Percentiles rank a stretch among this genome's conserved stretches.
These are phyloP conservation scores for Danielia oregonensis DNA, from an alignment of 805 yeast genomes.

Conservation along the genomic window DNA sequence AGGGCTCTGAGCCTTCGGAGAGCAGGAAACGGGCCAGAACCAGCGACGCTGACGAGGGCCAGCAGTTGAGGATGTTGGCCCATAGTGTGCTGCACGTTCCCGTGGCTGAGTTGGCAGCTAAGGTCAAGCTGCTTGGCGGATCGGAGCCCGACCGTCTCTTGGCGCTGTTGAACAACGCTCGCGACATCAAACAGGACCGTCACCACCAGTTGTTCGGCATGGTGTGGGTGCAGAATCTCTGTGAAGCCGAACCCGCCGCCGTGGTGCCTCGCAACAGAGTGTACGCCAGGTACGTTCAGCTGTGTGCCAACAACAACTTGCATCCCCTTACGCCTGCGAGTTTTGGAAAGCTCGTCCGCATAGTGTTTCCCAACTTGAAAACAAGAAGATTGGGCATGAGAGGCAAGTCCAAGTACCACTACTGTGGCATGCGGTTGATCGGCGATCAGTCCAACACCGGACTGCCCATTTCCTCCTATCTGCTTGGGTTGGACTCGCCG, in stretches of 20 bases:
- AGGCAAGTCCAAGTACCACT: constrained; percentile 81
- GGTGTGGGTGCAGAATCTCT: constrained; percentile 71
- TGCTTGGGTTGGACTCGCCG: constrained; percentile 12
- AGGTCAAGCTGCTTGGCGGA: constrained; percentile 9
- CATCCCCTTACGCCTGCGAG: constrained; percentile 73
- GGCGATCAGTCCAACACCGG: constrained; percentile 14
- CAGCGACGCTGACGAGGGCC: constrained; percentile 9
- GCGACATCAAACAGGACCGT: constrained; percentile 39
- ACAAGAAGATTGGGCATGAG: constrained; percentile 80
- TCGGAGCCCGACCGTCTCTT: constrained; percentile 7
- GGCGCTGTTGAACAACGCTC: constrained; percentile 4
- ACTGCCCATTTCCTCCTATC: constrained; percentile 17
- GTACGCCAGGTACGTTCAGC: constrained; percentile 38
- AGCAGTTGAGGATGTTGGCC: constrained; percentile 8
- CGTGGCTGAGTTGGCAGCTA: constrained; percentile 11
- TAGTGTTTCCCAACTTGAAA: constrained; percentile 51
- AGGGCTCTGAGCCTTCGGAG: background rate
- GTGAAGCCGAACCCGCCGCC: constrained; percentile 45
- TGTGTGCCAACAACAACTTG: constrained; percentile 38
- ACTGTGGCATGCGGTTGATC: constrained; percentile 62
- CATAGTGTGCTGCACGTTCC: constrained; percentile 2
- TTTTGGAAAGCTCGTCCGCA: constrained; percentile 50
- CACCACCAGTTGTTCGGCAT: constrained; percentile 78
- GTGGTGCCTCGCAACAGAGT: constrained; percentile 42
- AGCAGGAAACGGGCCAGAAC: constrained; percentile 3